Conservation (phyloP, 2,329 filamentous ascomycete genomes). For the Claviceps maximensis region DNA sequence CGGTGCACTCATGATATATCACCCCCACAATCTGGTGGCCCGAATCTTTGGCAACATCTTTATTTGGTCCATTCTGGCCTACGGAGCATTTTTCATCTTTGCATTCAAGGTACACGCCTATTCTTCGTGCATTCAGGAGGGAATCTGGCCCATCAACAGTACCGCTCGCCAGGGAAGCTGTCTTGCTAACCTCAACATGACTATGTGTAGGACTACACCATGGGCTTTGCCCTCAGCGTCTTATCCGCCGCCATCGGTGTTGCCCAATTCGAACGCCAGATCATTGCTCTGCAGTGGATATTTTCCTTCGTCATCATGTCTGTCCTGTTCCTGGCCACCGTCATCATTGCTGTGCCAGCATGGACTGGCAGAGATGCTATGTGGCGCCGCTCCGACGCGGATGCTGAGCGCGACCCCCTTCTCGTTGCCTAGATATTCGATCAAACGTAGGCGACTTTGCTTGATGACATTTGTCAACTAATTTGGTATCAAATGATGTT, state of each 20-base stretch:
- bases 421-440: slow-evolving; percentile 32
- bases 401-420: slow-evolving; percentile 49
- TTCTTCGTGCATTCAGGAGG: neutral
- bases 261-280: slow-evolving; percentile 58
- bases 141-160: no score
- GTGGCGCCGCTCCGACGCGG: slow-evolving; percentile 32
- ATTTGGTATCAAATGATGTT: no score
- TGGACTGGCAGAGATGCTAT: slow-evolving; percentile 44
- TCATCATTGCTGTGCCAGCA: slow-evolving; percentile 50
- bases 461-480: neutral
- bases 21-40: slow-evolving; percentile 52
- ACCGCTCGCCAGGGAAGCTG: neutral
- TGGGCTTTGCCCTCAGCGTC: slow-evolving; percentile 67
- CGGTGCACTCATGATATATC: slow-evolving; percentile 67
- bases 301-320: slow-evolving; percentile 78
- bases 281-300: slow-evolving; percentile 80
- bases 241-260: slow-evolving; percentile 64
- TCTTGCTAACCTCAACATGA: neutral
- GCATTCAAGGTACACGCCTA: slow-evolving; percentile 47
- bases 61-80: slow-evolving; percentile 70
- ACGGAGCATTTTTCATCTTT: slow-evolving; percentile 64
- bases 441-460: neutral
- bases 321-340: slow-evolving; percentile 55
- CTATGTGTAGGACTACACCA: slow-evolving; percentile 46
- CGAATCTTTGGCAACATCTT: slow-evolving; percentile 75